A percentile compares a stretch with the other conserved stretches of the same genome.
Evolutionary conservation across 192 early-diverging fungal genomes (phyloP).

Genomic region (Coemansia sp.): DNA sequence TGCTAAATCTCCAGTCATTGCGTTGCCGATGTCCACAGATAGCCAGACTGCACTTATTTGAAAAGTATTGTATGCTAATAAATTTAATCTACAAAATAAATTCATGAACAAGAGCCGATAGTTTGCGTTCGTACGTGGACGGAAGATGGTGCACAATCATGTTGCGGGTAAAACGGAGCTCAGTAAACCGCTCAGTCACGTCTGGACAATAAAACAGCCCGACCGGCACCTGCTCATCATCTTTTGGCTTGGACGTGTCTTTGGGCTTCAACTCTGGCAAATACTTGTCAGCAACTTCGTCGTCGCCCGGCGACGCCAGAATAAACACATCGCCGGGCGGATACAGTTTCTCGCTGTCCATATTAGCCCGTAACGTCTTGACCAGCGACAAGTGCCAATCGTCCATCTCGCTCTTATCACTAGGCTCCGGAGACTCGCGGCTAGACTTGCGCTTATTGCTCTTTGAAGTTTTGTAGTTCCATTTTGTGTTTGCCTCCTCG

Average conservation of each 20-base stretch:
- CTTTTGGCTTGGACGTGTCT: not conserved
- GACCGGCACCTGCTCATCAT: slow-evolving; percentile 29
- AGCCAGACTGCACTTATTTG: no score
- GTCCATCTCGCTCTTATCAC: slow-evolving; percentile 40
- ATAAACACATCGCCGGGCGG: slow-evolving; percentile 74
- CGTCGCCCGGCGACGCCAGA: slow-evolving; percentile 45
- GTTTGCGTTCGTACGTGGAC: slow-evolving; percentile 65
- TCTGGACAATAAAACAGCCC: slow-evolving; percentile 70
- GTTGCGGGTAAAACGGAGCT: slow-evolving; percentile 73
- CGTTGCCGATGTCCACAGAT: not conserved
- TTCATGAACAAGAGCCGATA: slow-evolving; percentile 44
- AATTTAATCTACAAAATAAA: not conserved
- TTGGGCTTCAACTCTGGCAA: slow-evolving; percentile 7
- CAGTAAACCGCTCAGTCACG: slow-evolving; percentile 73
- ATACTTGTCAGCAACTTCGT: slow-evolving; percentile 37
- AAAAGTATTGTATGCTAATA: no score
- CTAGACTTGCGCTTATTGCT: slow-evolving; percentile 8
- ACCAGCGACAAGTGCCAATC: slow-evolving; percentile 84
- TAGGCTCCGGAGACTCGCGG: not conserved
- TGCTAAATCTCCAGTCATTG: not conserved
- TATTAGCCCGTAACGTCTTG: slow-evolving; percentile 79
- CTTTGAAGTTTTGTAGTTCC: slow-evolving; percentile 17
- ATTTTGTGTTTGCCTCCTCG: slow-evolving; percentile 1
- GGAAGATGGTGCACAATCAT: slow-evolving; percentile 83
- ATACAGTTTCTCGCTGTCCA: slow-evolving; percentile 83